Conservation (phyloP, 257 asterid genomes). For the Salvia rosmarinus region DNA sequence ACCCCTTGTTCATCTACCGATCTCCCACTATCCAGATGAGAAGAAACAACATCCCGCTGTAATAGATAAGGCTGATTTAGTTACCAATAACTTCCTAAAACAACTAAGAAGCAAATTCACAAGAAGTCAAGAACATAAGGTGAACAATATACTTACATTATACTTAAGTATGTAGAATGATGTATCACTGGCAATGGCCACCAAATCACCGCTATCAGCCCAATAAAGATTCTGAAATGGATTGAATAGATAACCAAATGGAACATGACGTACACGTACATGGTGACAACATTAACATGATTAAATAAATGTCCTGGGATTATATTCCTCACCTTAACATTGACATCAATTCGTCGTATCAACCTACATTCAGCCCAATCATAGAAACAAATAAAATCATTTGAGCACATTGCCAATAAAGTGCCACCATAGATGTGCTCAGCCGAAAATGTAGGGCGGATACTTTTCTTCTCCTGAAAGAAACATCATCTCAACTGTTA, state of each 20-base stretch:
- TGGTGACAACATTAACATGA: conserved; percentile 29
- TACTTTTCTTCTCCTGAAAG: conserved; percentile 93
- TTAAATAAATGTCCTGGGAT: conserved; percentile 12
- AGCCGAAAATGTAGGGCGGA: conserved; percentile 93
- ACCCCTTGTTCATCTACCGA: conserved; percentile 92
- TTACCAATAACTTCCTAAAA: conserved; percentile 21
- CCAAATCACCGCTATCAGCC: conserved; percentile 93
- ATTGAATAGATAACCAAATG: conserved; percentile 28
- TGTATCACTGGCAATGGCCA: conserved; percentile 82
- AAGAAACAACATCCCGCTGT: conserved; percentile 96
- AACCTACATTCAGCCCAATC: conserved; percentile 96
- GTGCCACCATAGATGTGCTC: conserved; percentile 89
- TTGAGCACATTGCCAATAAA: conserved; percentile 86
- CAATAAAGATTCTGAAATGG: conserved; percentile 83
- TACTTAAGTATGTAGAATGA: conserved; percentile 81
- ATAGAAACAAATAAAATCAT: conserved; percentile 87
- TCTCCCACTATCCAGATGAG: conserved; percentile 88
- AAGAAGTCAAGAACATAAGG: conserved; percentile 29
- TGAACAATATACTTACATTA: conserved; percentile 52
- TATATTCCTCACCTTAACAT: conserved; percentile 69
- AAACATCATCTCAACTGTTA: conserved; percentile 35
- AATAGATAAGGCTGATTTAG: conserved; percentile 36
- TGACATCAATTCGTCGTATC: conserved; percentile 89
- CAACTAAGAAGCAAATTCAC: conserved; percentile 17
- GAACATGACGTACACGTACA: not conserved